These are phyloP conservation scores for Microdochium bolleyi DNA, from an alignment of 2,329 filamentous ascomycete genomes.

Conservation along the genomic window DNA sequence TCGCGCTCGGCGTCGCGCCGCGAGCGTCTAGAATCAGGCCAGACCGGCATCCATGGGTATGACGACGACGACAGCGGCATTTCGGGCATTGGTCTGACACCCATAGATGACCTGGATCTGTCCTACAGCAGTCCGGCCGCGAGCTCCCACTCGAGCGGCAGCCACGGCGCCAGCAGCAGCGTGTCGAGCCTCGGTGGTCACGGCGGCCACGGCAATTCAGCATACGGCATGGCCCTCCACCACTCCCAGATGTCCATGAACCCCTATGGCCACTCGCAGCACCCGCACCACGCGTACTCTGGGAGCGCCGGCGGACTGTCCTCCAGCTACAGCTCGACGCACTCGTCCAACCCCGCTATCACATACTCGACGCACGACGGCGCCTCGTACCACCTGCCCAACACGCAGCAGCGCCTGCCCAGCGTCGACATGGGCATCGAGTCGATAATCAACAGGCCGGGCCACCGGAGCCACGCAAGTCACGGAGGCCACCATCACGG, in stretches of 20 bases:
- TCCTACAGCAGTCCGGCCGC: conserved; percentile 48
- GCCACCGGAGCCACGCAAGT: conserved; percentile 9
- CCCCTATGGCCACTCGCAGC: conserved; percentile 2
- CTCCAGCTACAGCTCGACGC: conserved; percentile 44
- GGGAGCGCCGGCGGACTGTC: conserved; percentile 17
- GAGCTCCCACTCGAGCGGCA: conserved; percentile 22
- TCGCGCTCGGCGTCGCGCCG: conserved; percentile 59
- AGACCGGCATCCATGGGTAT: conserved; percentile 36
- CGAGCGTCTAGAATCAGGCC: conserved; percentile 47
- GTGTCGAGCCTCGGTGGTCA: conserved; percentile 18
- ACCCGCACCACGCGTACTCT: conserved; percentile 15
- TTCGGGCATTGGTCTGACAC: conserved; percentile 51
- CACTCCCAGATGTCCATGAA: not conserved
- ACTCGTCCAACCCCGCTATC: conserved; percentile 36
- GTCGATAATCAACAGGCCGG: conserved; percentile 46
- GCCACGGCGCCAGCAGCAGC: conserved; percentile 21
- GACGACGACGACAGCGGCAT: conserved; percentile 63
- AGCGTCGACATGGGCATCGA: conserved; percentile 56
- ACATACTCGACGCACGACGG: conserved; percentile 25
- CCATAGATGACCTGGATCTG: conserved; percentile 50
- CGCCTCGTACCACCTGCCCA: conserved; percentile 39
- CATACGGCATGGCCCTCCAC: conserved; percentile 6
- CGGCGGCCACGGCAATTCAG: conserved; percentile 14
- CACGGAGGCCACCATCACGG: not conserved
- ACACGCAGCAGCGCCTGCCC: conserved; percentile 35